Conservation (phyloP, 495 filamentous ascomycete genomes). For the Aspergillus conjunctus region DNA sequence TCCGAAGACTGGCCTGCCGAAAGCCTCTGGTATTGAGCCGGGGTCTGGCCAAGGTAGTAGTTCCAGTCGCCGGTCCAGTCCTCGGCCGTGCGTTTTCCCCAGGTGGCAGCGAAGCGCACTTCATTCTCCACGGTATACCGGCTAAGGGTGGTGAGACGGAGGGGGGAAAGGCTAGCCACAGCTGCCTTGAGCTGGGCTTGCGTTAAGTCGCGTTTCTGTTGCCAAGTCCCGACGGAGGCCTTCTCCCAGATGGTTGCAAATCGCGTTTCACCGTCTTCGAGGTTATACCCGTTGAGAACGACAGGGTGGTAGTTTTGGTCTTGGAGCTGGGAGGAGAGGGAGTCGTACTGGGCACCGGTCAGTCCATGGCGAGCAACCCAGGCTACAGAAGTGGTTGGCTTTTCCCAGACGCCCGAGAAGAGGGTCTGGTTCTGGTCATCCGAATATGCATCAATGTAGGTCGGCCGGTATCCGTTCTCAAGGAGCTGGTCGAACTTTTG, state of each 20-base stretch:
- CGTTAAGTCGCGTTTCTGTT: not conserved
- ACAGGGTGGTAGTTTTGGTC: not conserved
- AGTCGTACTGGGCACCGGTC: not conserved
- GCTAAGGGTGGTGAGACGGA: not conserved
- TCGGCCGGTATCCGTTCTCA: not conserved
- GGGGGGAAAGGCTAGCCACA: not conserved
- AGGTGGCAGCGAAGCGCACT: not conserved
- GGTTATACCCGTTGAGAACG: constrained; percentile 1
- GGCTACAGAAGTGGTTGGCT: not conserved
- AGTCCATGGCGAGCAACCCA: not conserved
- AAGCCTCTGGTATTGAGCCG: not conserved
- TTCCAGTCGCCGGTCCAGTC: not conserved
- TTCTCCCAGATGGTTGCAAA: constrained; percentile 2
- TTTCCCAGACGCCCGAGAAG: not conserved
- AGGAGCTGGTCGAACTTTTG: not conserved
- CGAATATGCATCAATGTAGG: not conserved
- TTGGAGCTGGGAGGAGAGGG: not conserved
- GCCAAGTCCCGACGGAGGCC: not conserved
- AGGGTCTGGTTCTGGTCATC: not conserved
- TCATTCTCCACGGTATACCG: not conserved
- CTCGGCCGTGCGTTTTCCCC: not conserved
- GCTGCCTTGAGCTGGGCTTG: not conserved
- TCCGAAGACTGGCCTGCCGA: not conserved
- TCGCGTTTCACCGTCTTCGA: not conserved
- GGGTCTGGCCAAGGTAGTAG: not conserved